Base-by-base conservation (phyloP, 805 yeast species). In the Cyberlindnera subsufficiens region DNA sequence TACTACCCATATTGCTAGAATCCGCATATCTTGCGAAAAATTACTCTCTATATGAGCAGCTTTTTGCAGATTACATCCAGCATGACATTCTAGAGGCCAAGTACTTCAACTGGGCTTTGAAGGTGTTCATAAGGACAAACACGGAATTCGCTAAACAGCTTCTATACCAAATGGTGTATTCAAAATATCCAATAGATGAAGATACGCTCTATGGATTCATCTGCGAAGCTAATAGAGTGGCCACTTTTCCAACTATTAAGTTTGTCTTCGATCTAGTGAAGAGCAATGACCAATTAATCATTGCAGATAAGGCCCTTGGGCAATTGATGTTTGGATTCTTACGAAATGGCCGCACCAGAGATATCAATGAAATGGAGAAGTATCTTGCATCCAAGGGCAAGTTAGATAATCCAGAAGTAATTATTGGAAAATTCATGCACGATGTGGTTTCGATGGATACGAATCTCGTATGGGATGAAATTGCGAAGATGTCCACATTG, bases 61-160 rank as follows among this genome's bases (percentile, higher is more conserved):
- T 55, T 1, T 55, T 56, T 35, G 33, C 47, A 5, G 8, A 19
- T 4, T 56, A 56, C 38, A 46, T 55, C 17, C 50, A 42, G 15
- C 45, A 11, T 20, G 31, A 30, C 19, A n/a, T 45, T 5, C 34
- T 36, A 8, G 32, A 46, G 1, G 33, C 51, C 3, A 19, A 44
- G 27, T 38, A 47, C 35, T 49, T 55, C 46, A 55, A 54, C 34
- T 29, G 51, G 35, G 59, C 59, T 3, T 41, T 57, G 25, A 45
- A 44, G 14, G 53, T 52, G 3, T 48, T 49, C 30, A 34, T 52
- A n/a, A 53, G 41, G 36, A 46, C 47, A 6, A 46, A 55, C 35
- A 45, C 56, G 3, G 60, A 55, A 32, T 41, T 55, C 16, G 56
- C 62, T 15, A 55, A 55, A 40, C 62, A 55, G 22, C 43, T 58